Conservation (phyloP, 1,284 basidiomycete genomes). For the Trametes versicolor region DNA sequence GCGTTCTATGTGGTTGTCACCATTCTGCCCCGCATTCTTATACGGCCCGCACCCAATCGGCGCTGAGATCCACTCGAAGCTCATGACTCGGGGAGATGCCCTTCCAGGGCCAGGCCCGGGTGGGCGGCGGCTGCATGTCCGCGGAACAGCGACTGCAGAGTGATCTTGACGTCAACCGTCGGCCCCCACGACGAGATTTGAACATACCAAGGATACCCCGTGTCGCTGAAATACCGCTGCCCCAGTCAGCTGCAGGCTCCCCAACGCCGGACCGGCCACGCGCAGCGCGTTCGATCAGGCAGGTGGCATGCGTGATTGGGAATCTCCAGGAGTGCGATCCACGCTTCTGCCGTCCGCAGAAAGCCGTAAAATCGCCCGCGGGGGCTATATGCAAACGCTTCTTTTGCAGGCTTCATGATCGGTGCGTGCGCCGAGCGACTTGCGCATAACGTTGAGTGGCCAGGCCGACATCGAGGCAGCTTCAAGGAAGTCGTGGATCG, state of each 20-base stretch:
- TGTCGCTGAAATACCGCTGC: constrained; percentile 9
- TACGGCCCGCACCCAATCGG: constrained; percentile 18
- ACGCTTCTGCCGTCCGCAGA: constrained; percentile 15
- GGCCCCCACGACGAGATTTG: constrained; percentile 14
- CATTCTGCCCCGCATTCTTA: constrained; percentile 18
- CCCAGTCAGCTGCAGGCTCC: constrained; percentile 24
- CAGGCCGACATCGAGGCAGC: too few relatives aligned
- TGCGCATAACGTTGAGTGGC: neutral
- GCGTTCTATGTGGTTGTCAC: neutral
- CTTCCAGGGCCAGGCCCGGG: constrained; percentile 10
- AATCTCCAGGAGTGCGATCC: constrained; percentile 15
- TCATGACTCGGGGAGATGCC: constrained; percentile 24
- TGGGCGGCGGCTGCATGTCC: constrained; percentile 17
- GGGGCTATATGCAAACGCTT: constrained; percentile 7
- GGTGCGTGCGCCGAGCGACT: neutral
- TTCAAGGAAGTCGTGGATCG: too few relatives aligned
- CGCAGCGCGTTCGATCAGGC: constrained; percentile 9
- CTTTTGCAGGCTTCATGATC: neutral
- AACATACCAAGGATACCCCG: constrained; percentile 18
- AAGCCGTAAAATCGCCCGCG: constrained; percentile 14
- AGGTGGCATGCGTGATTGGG: neutral
- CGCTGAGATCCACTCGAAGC: constrained; percentile 19
- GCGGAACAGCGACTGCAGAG: constrained; percentile 15
- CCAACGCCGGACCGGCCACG: constrained; percentile 17
- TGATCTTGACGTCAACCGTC: constrained; percentile 38